Evolutionary conservation across 805 yeast genomes (phyloP).

Genomic region (Candida sonorensis): DNA sequence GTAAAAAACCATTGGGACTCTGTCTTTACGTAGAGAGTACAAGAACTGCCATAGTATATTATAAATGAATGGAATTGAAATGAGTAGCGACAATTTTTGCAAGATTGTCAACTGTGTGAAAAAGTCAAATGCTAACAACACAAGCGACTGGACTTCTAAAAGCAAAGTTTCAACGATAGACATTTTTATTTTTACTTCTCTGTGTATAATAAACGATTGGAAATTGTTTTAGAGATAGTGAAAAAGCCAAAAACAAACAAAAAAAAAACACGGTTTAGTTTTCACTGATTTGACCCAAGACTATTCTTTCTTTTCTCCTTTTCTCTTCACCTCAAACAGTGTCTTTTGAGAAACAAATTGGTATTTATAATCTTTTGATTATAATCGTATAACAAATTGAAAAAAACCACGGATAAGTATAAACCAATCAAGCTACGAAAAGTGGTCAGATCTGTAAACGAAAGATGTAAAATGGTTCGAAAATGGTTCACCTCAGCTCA

Average conservation of each 20-base stretch:
- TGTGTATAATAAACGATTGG: too few relatives aligned
- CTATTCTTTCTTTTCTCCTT: too few relatives aligned
- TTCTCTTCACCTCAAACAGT: too few relatives aligned
- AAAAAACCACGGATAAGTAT: neutral
- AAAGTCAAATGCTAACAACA: slow-evolving; percentile 2
- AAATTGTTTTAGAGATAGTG: too few relatives aligned
- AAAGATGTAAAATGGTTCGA: neutral
- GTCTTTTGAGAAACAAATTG: too few relatives aligned
- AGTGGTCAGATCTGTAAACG: slow-evolving; percentile 1
- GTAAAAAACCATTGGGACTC: slow-evolving; percentile 87
- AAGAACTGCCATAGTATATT: slow-evolving; percentile 59
- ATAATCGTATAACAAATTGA: neutral
- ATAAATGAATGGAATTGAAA: slow-evolving; percentile 55
- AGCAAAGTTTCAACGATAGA: slow-evolving; percentile 19
- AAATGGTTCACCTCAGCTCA: too few relatives aligned
- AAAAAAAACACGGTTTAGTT: neutral
- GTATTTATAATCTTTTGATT: too few relatives aligned
- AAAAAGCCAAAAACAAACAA: too few relatives aligned
- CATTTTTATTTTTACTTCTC: slow-evolving; percentile 10
- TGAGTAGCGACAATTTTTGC: slow-evolving; percentile 27
- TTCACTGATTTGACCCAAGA: too few relatives aligned
- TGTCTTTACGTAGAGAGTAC: slow-evolving; percentile 67
- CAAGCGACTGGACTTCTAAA: slow-evolving; percentile 11
- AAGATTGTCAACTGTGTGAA: slow-evolving; percentile 15
- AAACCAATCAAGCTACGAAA: slow-evolving; percentile 1